Evolutionary conservation across 1,284 basidiomycete genomes (phyloP).

Genomic region (Cystobasidiaceae sp.): DNA sequence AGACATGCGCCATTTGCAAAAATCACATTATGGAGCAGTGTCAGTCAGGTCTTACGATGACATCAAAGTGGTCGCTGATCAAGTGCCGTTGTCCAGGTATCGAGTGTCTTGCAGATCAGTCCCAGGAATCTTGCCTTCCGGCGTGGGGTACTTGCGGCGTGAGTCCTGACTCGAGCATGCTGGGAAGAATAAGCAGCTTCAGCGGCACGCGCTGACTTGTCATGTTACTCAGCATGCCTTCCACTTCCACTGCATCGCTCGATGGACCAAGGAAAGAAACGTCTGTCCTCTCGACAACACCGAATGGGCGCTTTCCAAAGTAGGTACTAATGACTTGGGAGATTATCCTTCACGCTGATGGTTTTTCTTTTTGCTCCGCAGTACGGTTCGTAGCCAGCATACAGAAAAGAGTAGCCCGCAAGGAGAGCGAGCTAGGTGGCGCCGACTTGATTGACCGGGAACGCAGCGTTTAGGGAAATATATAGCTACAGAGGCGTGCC

Average conservation of each 20-base stretch:
- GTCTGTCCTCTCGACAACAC: conserved; percentile 94
- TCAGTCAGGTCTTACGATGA: too few species aligned
- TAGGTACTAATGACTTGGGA: background rate
- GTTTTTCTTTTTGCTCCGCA: background rate
- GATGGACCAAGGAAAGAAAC: conserved; percentile 99
- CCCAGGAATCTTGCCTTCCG: conserved; percentile 91
- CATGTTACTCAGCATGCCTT: conserved; percentile 75
- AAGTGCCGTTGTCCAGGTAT: conserved; percentile 87
- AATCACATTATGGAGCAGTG: conserved; percentile 99
- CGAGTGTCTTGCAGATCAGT: conserved; percentile 98
- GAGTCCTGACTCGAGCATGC: conserved; percentile 37
- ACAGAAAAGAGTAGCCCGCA: too few species aligned
- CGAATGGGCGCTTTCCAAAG: conserved; percentile 85
- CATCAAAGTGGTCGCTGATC: too few species aligned
- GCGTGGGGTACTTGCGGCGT: conserved; percentile 99
- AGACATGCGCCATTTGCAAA: conserved; percentile 68
- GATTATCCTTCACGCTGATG: too few species aligned
- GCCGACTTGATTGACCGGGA: too few species aligned
- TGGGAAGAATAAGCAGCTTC: too few species aligned
- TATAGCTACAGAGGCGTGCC: too few species aligned
- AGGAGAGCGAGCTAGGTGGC: too few species aligned
- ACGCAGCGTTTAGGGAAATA: background rate
- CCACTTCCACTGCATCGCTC: conserved; percentile 99
- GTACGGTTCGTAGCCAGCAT: background rate
- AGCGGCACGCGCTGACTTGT: too few species aligned